Base-by-base conservation (phyloP, 345 rosid genomes). In the Erodium maritimum region DNA sequence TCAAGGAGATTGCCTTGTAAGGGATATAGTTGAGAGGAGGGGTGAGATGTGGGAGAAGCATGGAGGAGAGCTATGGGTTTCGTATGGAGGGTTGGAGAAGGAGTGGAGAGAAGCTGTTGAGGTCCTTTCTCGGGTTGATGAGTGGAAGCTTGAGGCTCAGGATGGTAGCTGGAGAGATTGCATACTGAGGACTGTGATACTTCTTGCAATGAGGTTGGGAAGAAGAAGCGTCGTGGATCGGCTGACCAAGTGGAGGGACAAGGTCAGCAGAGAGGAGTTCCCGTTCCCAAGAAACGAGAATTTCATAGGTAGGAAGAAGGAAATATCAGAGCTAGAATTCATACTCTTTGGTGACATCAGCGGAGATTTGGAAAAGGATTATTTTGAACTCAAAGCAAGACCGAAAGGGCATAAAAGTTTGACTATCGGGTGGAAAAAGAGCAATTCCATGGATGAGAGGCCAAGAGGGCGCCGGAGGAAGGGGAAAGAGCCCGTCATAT, bases 11-110 rank as follows among this genome's bases (percentile, higher is more conserved):
- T 93, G 97, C 70, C 95, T 89, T 55, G 96, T 90, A 37, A 74
- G 97, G 69, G 99, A 93, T 69, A 85, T 93, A 42, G 87, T 93
- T 48, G 99, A 93, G 67, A 93, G 79, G 78, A 74, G 95, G 71
- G 99, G 97, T 20, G 97, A 87, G 57, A 63, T 88, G 63, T 93
- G 99, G 99, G 96, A 85, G 74, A 85, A 85, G 70, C 80, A 84
- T 23, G 96, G 95, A 37, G 99, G 96, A 5, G 95, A 88, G 57
- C 52, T 89, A 4, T 88, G 96, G 96, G 69, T 72, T 75, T 64
- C 77, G 25, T 93, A 89, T 23, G 95, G 94, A 22, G 96, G 97
- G 20, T 59, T 85, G 59, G 99, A 93, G 77, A 82, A 77, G 69
- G 99, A 93, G 58, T 93, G 99, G 97, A 93, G 68, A 69, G 99